A percentile compares a stretch with the other conserved stretches of the same genome.
Conservation (phyloP, 2,329 filamentous ascomycete species). For the Xylariales sp. region DNA sequence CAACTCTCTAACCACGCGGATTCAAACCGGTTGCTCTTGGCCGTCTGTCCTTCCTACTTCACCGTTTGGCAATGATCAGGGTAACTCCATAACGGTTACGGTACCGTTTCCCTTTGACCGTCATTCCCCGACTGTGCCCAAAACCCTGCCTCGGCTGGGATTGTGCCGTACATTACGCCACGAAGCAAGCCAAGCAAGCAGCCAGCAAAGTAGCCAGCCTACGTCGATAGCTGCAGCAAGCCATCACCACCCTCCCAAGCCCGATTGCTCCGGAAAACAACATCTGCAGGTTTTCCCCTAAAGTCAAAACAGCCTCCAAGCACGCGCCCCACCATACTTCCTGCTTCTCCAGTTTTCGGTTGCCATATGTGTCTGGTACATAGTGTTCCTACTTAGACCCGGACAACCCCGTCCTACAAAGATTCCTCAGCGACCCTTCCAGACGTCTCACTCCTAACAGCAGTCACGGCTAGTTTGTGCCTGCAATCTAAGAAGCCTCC, state of each 20-base stretch:
- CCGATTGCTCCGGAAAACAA: background rate
- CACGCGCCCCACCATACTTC: background rate
- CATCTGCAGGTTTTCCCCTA: background rate
- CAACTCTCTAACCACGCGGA: background rate
- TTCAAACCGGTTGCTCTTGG: background rate
- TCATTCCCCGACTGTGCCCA: background rate
- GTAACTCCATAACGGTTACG: no score
- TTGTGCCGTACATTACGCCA: background rate
- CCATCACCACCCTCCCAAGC: background rate
- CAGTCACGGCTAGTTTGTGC: background rate
- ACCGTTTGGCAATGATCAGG: no score
- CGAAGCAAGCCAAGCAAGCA: background rate
- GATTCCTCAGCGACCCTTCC: slow-evolving; percentile 7
- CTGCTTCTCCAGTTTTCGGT: slow-evolving; percentile 9
- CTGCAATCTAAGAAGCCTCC: background rate
- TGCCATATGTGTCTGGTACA: slow-evolving; percentile 7
- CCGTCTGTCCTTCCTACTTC: no score
- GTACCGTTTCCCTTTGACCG: background rate
- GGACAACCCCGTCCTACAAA: background rate
- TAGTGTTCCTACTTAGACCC: background rate
- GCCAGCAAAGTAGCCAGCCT: background rate
- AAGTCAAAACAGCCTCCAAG: background rate
- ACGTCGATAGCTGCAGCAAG: background rate
- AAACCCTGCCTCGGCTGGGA: background rate
- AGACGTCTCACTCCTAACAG: background rate